Percentiles rank a stretch among this genome's conserved stretches.
Conservation (phyloP, 768 basidiomycete species). For the Calocera cornea region DNA sequence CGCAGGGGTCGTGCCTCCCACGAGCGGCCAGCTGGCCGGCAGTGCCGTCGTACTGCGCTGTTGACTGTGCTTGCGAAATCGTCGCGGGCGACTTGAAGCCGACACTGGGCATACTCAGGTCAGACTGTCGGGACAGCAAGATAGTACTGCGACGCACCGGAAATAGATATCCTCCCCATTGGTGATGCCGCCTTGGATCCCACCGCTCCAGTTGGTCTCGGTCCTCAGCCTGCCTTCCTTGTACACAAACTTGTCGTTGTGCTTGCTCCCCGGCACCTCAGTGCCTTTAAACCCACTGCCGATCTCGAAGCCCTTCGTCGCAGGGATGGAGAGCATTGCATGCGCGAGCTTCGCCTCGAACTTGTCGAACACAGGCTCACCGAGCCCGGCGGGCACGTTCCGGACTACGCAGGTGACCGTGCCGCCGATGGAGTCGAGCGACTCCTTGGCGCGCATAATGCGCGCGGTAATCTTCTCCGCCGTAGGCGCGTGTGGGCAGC, state of each 20-base stretch:
- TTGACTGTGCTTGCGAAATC: slow-evolving; percentile 80
- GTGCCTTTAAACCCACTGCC: slow-evolving; percentile 94
- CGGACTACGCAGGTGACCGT: slow-evolving; percentile 94
- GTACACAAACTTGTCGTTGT: slow-evolving; percentile 78
- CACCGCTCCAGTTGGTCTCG: slow-evolving; percentile 88
- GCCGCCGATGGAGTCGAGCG: slow-evolving; percentile 91
- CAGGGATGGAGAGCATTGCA: slow-evolving; percentile 97
- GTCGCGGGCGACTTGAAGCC: slow-evolving; percentile 99
- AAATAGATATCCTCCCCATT: slow-evolving; percentile 98
- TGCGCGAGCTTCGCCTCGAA: slow-evolving; percentile 91
- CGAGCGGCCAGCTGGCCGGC: slow-evolving; percentile 76
- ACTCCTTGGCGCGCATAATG: slow-evolving; percentile 84
- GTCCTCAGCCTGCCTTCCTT: slow-evolving; percentile 64
- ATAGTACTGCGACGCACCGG: slow-evolving; percentile 39
- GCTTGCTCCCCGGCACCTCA: slow-evolving; percentile 79
- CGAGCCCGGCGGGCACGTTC: slow-evolving; percentile 76
- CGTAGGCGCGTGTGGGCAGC: slow-evolving; percentile 84
- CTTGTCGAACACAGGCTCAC: slow-evolving; percentile 97
- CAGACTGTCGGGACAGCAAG: slow-evolving; percentile 2
- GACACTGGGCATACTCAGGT: slow-evolving; percentile 36
- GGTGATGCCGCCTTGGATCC: slow-evolving; percentile 93
- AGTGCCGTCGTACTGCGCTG: slow-evolving; percentile 88
- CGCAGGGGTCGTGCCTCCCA: slow-evolving; percentile 93
- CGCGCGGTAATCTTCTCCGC: slow-evolving; percentile 87
- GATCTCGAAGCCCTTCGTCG: slow-evolving; percentile 95